phyloP scores from a whole-genome alignment of 2,329 filamentous ascomycete genomes.

The Penicillium sp. region DNA sequence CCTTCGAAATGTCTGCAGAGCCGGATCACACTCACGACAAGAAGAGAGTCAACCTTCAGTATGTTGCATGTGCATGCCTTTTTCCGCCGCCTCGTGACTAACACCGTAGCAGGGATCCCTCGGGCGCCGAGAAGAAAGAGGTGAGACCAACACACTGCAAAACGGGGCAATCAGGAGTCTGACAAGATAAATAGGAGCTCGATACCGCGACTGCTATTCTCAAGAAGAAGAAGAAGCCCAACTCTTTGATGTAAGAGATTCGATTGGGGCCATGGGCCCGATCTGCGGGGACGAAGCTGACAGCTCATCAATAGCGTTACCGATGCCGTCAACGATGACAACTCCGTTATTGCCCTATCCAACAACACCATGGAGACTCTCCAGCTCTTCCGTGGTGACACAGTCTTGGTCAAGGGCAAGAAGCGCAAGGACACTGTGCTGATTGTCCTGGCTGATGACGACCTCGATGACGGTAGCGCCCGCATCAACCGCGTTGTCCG shows the following conservation, averaged over 20 bases:
- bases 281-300: constrained; percentile 22
- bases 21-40: constrained; percentile 64
- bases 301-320: constrained; percentile 68
- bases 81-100: background rate
- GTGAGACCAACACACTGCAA: constrained; percentile 48
- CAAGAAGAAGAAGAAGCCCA: constrained; percentile 99
- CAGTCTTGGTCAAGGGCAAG: constrained; percentile 97
- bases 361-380: constrained; percentile 99
- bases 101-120: constrained; percentile 67
- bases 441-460: constrained; percentile 95
- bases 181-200: constrained; percentile 62
- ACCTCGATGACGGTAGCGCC: constrained; percentile 94
- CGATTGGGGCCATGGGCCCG: background rate
- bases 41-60: constrained; percentile 83
- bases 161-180: constrained; percentile 10
- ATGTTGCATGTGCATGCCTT: constrained; percentile 41
- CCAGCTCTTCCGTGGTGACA: constrained; percentile 97
- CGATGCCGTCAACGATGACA: constrained; percentile 98
- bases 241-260: constrained; percentile 82
- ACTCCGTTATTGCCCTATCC: constrained; percentile 97
- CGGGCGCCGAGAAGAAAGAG: constrained; percentile 81
- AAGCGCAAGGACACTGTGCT: constrained; percentile 99
- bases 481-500: constrained; percentile 98
- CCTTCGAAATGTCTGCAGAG: constrained; percentile 68
- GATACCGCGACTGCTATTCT: constrained; percentile 94